These are phyloP conservation scores for Glaciozyma martinii DNA, from an alignment of 768 basidiomycete genomes.

Conservation along the genomic window DNA sequence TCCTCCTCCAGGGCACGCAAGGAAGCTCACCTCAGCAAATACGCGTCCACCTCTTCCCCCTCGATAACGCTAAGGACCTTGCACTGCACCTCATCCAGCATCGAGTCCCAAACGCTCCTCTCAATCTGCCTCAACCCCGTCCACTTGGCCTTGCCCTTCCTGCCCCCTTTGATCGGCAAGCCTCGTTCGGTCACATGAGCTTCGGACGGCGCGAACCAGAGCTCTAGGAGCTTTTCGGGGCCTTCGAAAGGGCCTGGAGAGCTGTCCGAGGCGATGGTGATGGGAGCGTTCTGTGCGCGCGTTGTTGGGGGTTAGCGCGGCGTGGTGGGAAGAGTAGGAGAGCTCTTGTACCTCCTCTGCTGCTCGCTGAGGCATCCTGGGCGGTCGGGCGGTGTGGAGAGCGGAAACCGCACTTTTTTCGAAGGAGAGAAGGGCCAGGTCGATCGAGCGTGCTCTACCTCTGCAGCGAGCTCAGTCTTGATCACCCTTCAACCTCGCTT, in stretches of 20 bases:
- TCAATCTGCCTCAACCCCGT: conserved; percentile 68
- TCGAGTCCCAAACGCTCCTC: conserved; percentile 79
- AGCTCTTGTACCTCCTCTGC: too few species aligned
- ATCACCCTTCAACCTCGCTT: too few species aligned
- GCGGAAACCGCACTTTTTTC: too few species aligned
- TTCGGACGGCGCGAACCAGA: conserved; percentile 86
- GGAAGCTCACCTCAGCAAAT: conserved; percentile 72
- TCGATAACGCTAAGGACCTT: conserved; percentile 83
- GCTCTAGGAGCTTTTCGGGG: conserved; percentile 58
- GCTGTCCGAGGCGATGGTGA: conserved; percentile 22
- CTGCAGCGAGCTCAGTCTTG: too few species aligned
- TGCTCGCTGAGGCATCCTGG: too few species aligned
- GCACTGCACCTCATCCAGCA: conserved; percentile 94
- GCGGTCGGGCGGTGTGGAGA: too few species aligned
- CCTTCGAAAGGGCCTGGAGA: conserved; percentile 29
- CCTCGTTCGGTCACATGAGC: conserved; percentile 40
- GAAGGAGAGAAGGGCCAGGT: too few species aligned
- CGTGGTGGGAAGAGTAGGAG: too few species aligned
- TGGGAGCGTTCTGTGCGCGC: too few species aligned
- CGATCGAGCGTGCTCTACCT: too few species aligned
- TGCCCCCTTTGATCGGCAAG: conserved; percentile 13
- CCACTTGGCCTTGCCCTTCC: conserved; percentile 45
- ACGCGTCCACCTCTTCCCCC: conserved; percentile 87
- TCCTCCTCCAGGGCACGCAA: not conserved
- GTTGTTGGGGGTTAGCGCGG: too few species aligned